These are phyloP conservation scores for Stereocaulon alpinum DNA, from an alignment of 495 filamentous ascomycete genomes.

Conservation along the genomic window DNA sequence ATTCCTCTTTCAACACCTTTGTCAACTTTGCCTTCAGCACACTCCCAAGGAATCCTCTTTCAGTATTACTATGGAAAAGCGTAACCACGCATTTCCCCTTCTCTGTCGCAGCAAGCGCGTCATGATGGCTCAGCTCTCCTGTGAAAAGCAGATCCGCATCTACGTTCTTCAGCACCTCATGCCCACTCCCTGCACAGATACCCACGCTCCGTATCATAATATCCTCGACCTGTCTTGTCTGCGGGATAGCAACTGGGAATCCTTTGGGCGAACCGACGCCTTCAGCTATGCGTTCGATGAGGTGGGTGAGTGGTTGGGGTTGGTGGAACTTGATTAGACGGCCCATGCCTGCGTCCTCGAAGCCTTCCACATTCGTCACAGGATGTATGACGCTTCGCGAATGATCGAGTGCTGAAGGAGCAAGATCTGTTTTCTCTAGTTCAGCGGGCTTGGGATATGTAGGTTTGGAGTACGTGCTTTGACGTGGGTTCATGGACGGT, in stretches of 20 bases:
- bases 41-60: slow-evolving; percentile 65
- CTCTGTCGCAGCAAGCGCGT: slow-evolving; percentile 76
- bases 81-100: slow-evolving; percentile 76
- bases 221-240: slow-evolving; percentile 39
- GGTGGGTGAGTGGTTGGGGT: slow-evolving; percentile 45
- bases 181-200: slow-evolving; percentile 80
- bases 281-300: slow-evolving; percentile 52
- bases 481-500: slow-evolving; percentile 12
- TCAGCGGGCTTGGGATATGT: slow-evolving; percentile 30
- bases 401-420: slow-evolving; percentile 31
- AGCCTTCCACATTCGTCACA: slow-evolving; percentile 32
- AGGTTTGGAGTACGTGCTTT: slow-evolving; percentile 33
- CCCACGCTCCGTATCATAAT: slow-evolving; percentile 49
- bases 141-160: slow-evolving; percentile 70
- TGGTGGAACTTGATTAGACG: slow-evolving; percentile 54
- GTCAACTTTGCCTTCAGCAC: slow-evolving; percentile 59
- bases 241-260: slow-evolving; percentile 60
- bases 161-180: slow-evolving; percentile 56
- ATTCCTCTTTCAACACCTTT: slow-evolving; percentile 43
- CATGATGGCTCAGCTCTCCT: slow-evolving; percentile 88
- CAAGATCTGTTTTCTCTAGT: slow-evolving; percentile 19
- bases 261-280: slow-evolving; percentile 54
- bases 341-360: slow-evolving; percentile 67
- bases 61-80: slow-evolving; percentile 85
- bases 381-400: slow-evolving; percentile 44